A percentile compares a stretch with the other conserved stretches of the same genome.
Evolutionary conservation across 2,329 filamentous ascomycete species (phyloP).

Genomic region (Xylaria sp.): DNA sequence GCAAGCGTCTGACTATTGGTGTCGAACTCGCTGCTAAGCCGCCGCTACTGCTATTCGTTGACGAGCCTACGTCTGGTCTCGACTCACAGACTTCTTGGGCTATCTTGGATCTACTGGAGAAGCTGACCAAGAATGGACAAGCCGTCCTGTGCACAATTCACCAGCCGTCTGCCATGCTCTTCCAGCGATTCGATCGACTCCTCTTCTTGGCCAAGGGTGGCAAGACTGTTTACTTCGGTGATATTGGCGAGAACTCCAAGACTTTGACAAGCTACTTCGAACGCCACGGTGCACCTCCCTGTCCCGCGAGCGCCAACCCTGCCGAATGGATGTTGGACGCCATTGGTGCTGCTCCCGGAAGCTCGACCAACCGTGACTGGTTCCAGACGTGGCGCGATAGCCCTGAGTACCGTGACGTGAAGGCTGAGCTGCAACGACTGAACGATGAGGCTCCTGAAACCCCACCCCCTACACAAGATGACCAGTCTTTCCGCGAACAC

Average conservation of each 20-base stretch:
- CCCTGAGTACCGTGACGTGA: slow-evolving; percentile 60
- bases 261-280: slow-evolving; percentile 81
- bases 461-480: slow-evolving; percentile 48
- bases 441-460: slow-evolving; percentile 59
- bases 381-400: slow-evolving; percentile 63
- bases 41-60: slow-evolving; percentile 87
- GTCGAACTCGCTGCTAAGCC: slow-evolving; percentile 97
- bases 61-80: slow-evolving; percentile 94
- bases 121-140: slow-evolving; percentile 87
- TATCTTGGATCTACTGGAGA: slow-evolving; percentile 88
- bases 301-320: slow-evolving; percentile 77
- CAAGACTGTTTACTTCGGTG: slow-evolving; percentile 83
- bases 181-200: slow-evolving; percentile 88
- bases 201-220: slow-evolving; percentile 82
- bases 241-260: slow-evolving; percentile 77
- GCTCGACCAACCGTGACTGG: slow-evolving; percentile 73
- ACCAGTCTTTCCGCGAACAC: slow-evolving; percentile 75
- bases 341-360: slow-evolving; percentile 72
- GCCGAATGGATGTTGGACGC: slow-evolving; percentile 82
- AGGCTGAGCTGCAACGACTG: slow-evolving; percentile 67
- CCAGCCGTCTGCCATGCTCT: slow-evolving; percentile 94
- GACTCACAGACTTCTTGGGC: slow-evolving; percentile 95
- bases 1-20: slow-evolving; percentile 87
- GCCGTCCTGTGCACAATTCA: slow-evolving; percentile 98
- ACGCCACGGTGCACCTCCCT: slow-evolving; percentile 72